A percentile compares a stretch with the other conserved stretches of the same genome.
Conservation (phyloP, 768 basidiomycete genomes). For the Tulasnella sp. region DNA sequence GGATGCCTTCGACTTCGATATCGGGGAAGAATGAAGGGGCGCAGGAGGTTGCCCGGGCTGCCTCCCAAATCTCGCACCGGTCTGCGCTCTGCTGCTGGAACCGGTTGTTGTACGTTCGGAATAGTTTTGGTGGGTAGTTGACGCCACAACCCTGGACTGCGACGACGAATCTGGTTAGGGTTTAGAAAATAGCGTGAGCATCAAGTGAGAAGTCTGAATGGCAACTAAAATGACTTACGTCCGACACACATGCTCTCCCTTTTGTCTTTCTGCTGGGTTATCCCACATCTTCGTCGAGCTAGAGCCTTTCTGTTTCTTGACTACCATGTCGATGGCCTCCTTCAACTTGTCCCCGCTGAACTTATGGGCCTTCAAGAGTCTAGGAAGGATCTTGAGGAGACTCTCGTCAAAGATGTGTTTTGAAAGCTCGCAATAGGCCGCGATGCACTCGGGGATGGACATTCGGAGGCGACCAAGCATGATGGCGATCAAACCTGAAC, state of each 20-base stretch:
- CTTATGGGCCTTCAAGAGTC: constrained; percentile 4
- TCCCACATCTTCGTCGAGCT: constrained; percentile 9
- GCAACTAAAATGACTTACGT: not conserved
- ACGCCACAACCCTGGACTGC: constrained; percentile 17
- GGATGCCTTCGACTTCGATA: constrained; percentile 3
- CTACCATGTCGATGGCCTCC: constrained; percentile 14
- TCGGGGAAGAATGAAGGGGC: constrained; percentile 28
- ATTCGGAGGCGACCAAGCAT: constrained; percentile 37
- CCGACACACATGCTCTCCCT: not conserved
- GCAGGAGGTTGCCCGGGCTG: constrained; percentile 30
- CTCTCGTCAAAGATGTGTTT: constrained; percentile 30
- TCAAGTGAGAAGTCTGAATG: not conserved
- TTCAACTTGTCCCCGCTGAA: constrained; percentile 19
- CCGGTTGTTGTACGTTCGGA: constrained; percentile 21
- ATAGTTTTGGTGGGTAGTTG: constrained; percentile 16
- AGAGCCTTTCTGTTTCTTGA: not conserved
- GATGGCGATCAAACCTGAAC: constrained; percentile 31
- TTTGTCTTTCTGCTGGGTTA: not conserved
- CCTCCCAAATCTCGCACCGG: constrained; percentile 30
- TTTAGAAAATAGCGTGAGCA: not conserved
- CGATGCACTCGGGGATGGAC: constrained; percentile 33
- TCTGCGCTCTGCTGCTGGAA: not conserved
- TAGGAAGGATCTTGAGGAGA: not conserved
- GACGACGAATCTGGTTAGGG: constrained; percentile 19
- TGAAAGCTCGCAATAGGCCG: constrained; percentile 29